phyloP scores from a whole-genome alignment of 495 filamentous ascomycete genomes.

The Aspergillus sparsus region DNA sequence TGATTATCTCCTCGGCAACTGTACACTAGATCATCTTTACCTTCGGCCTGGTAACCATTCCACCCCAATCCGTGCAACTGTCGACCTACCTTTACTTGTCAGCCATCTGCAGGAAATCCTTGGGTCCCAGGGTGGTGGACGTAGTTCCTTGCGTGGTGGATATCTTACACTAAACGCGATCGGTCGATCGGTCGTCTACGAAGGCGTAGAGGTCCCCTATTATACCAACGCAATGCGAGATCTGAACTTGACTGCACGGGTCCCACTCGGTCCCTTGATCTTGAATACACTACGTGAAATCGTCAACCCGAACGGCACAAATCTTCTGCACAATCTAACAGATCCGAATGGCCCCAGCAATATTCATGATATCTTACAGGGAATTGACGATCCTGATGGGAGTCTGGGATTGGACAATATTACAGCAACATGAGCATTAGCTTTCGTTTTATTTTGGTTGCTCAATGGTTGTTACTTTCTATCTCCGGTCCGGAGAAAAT shows the following conservation, averaged over 20 bases:
- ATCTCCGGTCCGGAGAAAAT: no score
- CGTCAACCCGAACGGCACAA: conserved; percentile 18
- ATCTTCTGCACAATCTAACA: conserved; percentile 14
- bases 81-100: conserved; percentile 38
- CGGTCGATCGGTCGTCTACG: conserved; percentile 35
- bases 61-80: conserved; percentile 45
- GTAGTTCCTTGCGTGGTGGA: conserved; percentile 32
- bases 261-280: conserved; percentile 32
- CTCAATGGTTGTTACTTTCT: no score
- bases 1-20: conserved; percentile 50
- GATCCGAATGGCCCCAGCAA: conserved; percentile 16
- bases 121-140: conserved; percentile 22
- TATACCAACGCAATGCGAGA: conserved; percentile 43
- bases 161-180: conserved; percentile 35
- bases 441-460: background rate
- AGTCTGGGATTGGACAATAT: conserved; percentile 15
- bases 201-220: conserved; percentile 40
- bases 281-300: conserved; percentile 39
- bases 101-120: conserved; percentile 33
- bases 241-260: conserved; percentile 35
- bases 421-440: background rate
- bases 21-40: conserved; percentile 56
- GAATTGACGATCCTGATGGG: conserved; percentile 16
- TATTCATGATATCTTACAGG: conserved; percentile 12
- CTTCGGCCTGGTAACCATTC: conserved; percentile 62